Evolutionary conservation across 495 filamentous ascomycete genomes (phyloP), one percentile per base, ranked within the genome.

Genomic region (Cladorrhinum samala): DNA sequence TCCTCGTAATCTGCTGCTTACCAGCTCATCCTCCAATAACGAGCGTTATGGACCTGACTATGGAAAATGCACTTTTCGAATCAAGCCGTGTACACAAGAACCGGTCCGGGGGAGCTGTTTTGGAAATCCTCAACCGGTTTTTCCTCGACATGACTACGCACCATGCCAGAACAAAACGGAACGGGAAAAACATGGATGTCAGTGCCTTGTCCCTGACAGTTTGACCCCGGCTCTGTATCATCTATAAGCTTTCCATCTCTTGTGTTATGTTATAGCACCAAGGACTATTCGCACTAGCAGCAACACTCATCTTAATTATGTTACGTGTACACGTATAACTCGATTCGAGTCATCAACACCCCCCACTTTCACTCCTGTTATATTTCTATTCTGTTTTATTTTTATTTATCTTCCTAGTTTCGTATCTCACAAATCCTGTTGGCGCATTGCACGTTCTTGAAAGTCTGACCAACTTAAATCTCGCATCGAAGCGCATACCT

Each of bases 11-110:
- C 41, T 57, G 60, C 30, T 21, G 53, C 60, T 27, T 58, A 52
- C 57, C 54, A 59, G 49, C 50, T 19, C 50, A 43, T 39, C 39
- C 4, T 43, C 62, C 55, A 61, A 61, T 66, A 57, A 59, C 55
- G 46, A 33, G 23, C 37, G 36, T 56, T 50, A 62, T 56, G 60
- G 60, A 54, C 53, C 51, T 58, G 58, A 25, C 20, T 45, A 13
- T 16, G 49, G 27, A 39, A 38, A 50, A 41, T 25, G 20, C 20
- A 18, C 17, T 5, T 36, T 38, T 18, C n/a, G 39, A 23, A 37
- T 41, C 20, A 25, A 21, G 37, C 37, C 44, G 30, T 25, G 55
- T 30, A 19, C 46, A 40, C 45, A 49, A 24, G 38, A 53, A 48
- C 41, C 39, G 51, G 46, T 46, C 40, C 46, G 51, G 65, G 55